Percentiles rank a stretch among this genome's conserved stretches.
Evolutionary conservation across 2,329 filamentous ascomycete genomes (phyloP).

Genomic region (Ceratocystis variospora): DNA sequence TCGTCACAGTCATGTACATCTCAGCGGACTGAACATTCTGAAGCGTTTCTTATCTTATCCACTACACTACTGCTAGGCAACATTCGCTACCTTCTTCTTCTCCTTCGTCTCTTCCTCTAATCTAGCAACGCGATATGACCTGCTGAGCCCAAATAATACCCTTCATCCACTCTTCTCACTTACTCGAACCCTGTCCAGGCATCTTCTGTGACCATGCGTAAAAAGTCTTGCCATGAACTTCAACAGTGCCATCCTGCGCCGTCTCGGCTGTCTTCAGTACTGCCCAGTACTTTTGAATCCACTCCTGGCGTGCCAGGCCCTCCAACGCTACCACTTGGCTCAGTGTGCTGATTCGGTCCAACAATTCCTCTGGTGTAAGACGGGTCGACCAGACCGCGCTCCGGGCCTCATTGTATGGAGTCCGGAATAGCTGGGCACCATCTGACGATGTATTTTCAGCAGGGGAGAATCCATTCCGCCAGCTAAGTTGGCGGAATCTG

Average conservation of each 20-base stretch:
- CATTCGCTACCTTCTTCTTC: background rate
- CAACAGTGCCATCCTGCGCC: conserved; percentile 49
- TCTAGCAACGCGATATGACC: conserved; percentile 11
- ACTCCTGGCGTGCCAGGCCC: conserved; percentile 35
- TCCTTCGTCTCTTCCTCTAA: conserved; percentile 16
- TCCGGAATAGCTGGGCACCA: conserved; percentile 37
- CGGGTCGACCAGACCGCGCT: conserved; percentile 43
- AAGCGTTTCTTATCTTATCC: background rate
- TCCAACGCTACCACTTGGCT: conserved; percentile 52
- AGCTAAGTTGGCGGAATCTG: conserved; percentile 51
- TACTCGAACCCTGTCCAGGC: conserved; percentile 22
- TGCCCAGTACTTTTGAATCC: conserved; percentile 39
- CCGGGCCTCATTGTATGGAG: conserved; percentile 46
- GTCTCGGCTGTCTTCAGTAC: conserved; percentile 40
- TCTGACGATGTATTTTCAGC: conserved; percentile 32
- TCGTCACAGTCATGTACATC: conserved; percentile 52
- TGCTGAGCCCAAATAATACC: background rate
- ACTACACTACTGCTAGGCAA: background rate
- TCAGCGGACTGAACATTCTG: conserved; percentile 41
- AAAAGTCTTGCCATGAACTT: conserved; percentile 49
- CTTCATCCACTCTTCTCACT: background rate
- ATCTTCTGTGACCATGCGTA: conserved; percentile 46
- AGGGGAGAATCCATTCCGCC: conserved; percentile 50
- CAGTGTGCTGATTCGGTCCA: conserved; percentile 50
- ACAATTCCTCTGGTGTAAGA: conserved; percentile 45